A percentile compares a stretch with the other conserved stretches of the same genome.
Conservation (phyloP, 495 filamentous ascomycete genomes). For the Evernia prunastri region DNA sequence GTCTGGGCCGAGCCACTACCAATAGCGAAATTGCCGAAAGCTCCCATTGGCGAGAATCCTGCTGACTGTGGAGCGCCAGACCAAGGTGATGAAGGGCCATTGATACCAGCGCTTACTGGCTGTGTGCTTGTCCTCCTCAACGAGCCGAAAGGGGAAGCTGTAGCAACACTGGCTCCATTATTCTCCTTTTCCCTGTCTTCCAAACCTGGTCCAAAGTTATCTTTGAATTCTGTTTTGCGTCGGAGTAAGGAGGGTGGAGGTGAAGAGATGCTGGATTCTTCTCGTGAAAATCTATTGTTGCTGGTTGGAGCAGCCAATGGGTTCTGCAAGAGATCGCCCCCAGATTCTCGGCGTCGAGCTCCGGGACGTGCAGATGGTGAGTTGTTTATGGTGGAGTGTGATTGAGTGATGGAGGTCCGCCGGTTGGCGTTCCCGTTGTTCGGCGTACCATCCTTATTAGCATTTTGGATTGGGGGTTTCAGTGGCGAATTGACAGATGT, state of each 20-base stretch:
- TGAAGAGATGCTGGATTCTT: constrained; percentile 52
- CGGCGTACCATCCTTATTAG: constrained; percentile 60
- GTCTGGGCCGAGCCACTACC: constrained; percentile 38
- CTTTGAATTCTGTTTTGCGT: constrained; percentile 65
- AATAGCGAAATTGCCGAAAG: constrained; percentile 81
- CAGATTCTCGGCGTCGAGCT: constrained; percentile 76
- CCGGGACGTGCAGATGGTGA: constrained; percentile 63
- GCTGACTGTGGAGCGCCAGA: constrained; percentile 49
- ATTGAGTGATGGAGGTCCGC: constrained; percentile 63
- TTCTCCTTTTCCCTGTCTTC: constrained; percentile 44
- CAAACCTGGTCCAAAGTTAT: constrained; percentile 34
- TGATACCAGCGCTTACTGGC: constrained; percentile 44
- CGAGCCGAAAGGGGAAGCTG: constrained; percentile 52
- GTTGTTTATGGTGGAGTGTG: constrained; percentile 39
- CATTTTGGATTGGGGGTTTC: constrained; percentile 69
- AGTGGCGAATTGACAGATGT: constrained; percentile 87
- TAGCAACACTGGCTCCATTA: constrained; percentile 30
- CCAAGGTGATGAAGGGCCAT: constrained; percentile 64
- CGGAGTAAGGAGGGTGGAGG: constrained; percentile 62
- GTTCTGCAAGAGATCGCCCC: constrained; percentile 57
- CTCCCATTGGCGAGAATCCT: constrained; percentile 64
- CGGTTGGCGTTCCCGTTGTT: constrained; percentile 55
- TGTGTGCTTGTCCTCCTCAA: constrained; percentile 68
- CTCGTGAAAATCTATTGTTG: constrained; percentile 50
- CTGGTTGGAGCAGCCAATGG: constrained; percentile 50